Percentiles rank a stretch among this genome's conserved stretches.
Conservation (phyloP, 306 rosid species). For the Cucumis sativus region DNA sequence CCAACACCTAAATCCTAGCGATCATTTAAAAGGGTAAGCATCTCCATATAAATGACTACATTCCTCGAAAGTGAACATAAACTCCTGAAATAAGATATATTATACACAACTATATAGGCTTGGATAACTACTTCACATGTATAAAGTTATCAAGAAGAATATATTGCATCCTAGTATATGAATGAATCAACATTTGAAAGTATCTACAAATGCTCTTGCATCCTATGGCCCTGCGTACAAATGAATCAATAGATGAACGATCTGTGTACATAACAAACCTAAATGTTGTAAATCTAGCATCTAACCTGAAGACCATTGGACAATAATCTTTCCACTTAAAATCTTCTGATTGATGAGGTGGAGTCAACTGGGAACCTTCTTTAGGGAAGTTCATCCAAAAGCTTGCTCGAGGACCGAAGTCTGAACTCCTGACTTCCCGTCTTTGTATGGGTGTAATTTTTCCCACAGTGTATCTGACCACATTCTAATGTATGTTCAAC, state of each 20-base stretch:
- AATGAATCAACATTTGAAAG: background rate
- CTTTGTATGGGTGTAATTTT: slow-evolving; percentile 95
- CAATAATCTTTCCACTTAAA: slow-evolving; percentile 99
- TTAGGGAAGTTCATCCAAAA: slow-evolving; percentile 98
- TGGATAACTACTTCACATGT: background rate
- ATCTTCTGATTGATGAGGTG: slow-evolving; percentile 90
- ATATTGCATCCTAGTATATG: background rate
- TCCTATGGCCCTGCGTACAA: background rate
- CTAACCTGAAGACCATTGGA: slow-evolving; percentile 96
- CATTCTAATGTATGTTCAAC: slow-evolving; percentile 25
- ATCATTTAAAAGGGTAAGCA: background rate
- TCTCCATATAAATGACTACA: background rate
- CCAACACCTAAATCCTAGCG: background rate
- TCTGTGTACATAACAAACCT: background rate
- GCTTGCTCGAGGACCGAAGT: slow-evolving; percentile 94
- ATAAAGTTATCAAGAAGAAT: background rate
- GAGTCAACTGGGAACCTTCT: slow-evolving; percentile 94
- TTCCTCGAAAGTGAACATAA: background rate
- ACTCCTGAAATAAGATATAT: background rate
- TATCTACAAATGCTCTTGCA: background rate
- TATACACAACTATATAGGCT: background rate
- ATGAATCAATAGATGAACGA: background rate
- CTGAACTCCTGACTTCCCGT: slow-evolving; percentile 84
- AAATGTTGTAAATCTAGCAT: slow-evolving; percentile 4
- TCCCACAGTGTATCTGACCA: slow-evolving; percentile 93